Conservation (phyloP, 768 basidiomycete genomes). For the Macrolepiota albuminosa region DNA sequence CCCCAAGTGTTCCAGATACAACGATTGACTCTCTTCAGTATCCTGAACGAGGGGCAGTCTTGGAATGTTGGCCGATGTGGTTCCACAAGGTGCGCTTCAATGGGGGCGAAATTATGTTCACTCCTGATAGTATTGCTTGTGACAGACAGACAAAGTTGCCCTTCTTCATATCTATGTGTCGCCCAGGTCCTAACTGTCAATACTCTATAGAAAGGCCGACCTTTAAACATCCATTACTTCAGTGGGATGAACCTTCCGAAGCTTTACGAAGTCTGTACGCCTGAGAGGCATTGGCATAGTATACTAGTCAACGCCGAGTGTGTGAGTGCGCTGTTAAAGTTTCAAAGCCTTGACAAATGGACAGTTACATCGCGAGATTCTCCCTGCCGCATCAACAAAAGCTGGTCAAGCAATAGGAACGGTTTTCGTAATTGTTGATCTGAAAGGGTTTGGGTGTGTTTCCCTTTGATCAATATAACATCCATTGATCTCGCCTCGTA, state of each 20-base stretch:
- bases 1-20: not conserved
- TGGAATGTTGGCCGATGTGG: slow-evolving; percentile 75
- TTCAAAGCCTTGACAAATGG: not conserved
- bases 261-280: slow-evolving; percentile 52
- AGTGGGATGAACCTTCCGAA: slow-evolving; percentile 54
- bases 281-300: slow-evolving; percentile 59
- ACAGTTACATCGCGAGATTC: slow-evolving; percentile 55
- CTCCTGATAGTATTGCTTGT: not conserved
- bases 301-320: slow-evolving; percentile 64
- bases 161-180: not conserved
- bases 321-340: slow-evolving; percentile 18
- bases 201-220: slow-evolving; percentile 58
- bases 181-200: not conserved
- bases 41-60: slow-evolving; percentile 62
- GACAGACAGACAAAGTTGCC: slow-evolving; percentile 63
- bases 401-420: slow-evolving; percentile 47
- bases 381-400: slow-evolving; percentile 59
- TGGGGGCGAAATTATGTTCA: not conserved
- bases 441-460: slow-evolving; percentile 66
- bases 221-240: slow-evolving; percentile 63
- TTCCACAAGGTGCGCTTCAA: slow-evolving; percentile 59
- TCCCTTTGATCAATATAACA: not conserved
- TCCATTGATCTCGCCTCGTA: slow-evolving; percentile 19
- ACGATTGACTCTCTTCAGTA: slow-evolving; percentile 38
- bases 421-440: slow-evolving; percentile 62